phyloP scores from a whole-genome alignment of 345 rosid species.

The Acer yangbiense region DNA sequence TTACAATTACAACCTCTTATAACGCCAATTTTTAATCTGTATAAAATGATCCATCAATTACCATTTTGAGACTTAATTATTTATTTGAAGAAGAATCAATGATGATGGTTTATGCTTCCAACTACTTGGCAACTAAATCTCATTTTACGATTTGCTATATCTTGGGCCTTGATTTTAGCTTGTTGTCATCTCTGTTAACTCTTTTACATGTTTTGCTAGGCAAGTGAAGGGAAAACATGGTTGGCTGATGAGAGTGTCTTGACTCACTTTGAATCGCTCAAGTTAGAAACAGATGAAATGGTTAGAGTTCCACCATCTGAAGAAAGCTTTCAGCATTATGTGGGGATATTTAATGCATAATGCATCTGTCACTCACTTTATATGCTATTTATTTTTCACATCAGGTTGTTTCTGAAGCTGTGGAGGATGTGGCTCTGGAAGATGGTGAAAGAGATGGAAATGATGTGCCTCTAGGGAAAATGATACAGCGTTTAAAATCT shows the following conservation, averaged over 20 bases:
- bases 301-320: conserved; percentile 46
- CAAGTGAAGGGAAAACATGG: conserved; percentile 67
- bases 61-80: not conserved
- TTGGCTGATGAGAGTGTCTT: conserved; percentile 74
- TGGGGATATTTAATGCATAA: conserved; percentile 12
- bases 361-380: conserved; percentile 19
- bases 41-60: not conserved
- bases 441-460: conserved; percentile 72
- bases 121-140: not conserved
- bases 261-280: conserved; percentile 71
- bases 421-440: conserved; percentile 46
- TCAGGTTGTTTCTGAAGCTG: conserved; percentile 54
- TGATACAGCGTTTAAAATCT: conserved; percentile 69
- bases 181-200: conserved; percentile 9
- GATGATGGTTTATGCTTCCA: not conserved
- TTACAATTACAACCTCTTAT: not conserved
- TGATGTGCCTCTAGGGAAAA: conserved; percentile 80
- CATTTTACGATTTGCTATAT: not conserved
- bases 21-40: not conserved
- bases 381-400: conserved; percentile 19
- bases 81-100: not conserved
- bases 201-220: conserved; percentile 45
- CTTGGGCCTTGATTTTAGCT: not conserved
- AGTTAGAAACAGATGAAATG: conserved; percentile 51
- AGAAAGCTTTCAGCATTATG: conserved; percentile 16